Evolutionary conservation across 2,329 filamentous ascomycete species (phyloP), one percentile per base, ranked within the genome.

Genomic region (Diplocarpon mali): DNA sequence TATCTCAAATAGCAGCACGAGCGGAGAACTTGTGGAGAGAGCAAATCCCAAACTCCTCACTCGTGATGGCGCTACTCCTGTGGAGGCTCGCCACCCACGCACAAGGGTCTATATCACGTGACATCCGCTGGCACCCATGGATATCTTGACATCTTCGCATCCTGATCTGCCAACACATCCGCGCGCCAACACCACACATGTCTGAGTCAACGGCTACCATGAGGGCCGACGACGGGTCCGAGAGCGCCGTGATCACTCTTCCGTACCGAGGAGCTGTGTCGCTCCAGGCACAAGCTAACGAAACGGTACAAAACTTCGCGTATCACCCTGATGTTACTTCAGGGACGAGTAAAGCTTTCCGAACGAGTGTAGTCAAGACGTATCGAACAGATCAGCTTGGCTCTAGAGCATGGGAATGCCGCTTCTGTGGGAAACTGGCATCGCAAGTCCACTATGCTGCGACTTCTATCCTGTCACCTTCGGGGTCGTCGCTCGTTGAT

Each of bases 381-480:
- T 48, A 48, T 29, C 40, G 36, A 6, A 45, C 39, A 7, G 14
- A 48, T 13, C 35, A 35, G 9, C 31, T 45, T 7, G 38, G 38
- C 16, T 29, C 38, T 8, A 41, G 27, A 11, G n/a, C 30, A 15
- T 45, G 38, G 42, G 16, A 15, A 1, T 48, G 46, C 17, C 30
- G 16, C 14, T 24, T 40, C 2, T 48, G 46, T 34, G 36, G 28
- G 2, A 34, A 35, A 32, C 11, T 13, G 5, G 46, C 46, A 5
- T 42, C 38, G 5, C 35, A 36, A 11, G 28, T 39, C 24, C 42
- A 42, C 35, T 38, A 45, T 34, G 44, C 42, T 12, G 35, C 38
- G 1, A 24, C 40, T 11, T 48, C 46, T 1, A 20, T 42, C 9
- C 24, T 48, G 10, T 42, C 35, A 14, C 42, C 42, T 2, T 30